phyloP scores from a whole-genome alignment of 148 eudicot genomes.

The Diospyros lotus region DNA sequence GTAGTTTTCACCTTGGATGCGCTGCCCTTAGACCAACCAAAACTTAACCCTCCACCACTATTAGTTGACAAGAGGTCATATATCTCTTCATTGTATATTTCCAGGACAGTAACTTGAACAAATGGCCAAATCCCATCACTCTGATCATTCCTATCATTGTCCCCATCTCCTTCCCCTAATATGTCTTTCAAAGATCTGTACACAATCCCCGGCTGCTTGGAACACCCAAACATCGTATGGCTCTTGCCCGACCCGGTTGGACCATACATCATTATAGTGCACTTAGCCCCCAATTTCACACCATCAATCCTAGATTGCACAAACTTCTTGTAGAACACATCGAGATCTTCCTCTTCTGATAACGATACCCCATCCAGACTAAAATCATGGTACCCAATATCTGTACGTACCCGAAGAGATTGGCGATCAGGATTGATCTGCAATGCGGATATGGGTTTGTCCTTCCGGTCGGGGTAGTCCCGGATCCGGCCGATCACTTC shows the following conservation, averaged over 20 bases:
- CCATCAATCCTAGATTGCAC: slow-evolving; percentile 65
- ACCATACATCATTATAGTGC: slow-evolving; percentile 97
- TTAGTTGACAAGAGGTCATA: slow-evolving; percentile 78
- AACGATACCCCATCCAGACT: slow-evolving; percentile 80
- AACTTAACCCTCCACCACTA: slow-evolving; percentile 60
- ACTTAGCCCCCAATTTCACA: slow-evolving; percentile 86
- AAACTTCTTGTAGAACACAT: slow-evolving; percentile 72
- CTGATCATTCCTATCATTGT: slow-evolving; percentile 13
- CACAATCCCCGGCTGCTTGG: slow-evolving; percentile 85
- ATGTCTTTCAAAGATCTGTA: slow-evolving; percentile 73
- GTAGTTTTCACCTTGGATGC: slow-evolving; percentile 68
- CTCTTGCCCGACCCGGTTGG: slow-evolving; percentile 98
- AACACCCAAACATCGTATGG: slow-evolving; percentile 86
- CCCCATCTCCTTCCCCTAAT: slow-evolving; percentile 40
- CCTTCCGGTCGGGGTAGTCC: slow-evolving; percentile 48
- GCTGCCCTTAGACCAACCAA: slow-evolving; percentile 80
- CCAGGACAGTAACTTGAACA: slow-evolving; percentile 87
- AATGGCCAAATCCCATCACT: slow-evolving; percentile 43
- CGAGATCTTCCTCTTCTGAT: slow-evolving; percentile 80
- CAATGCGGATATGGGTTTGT: slow-evolving; percentile 33
- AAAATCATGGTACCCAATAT: slow-evolving; percentile 82
- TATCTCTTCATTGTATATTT: slow-evolving; percentile 93
- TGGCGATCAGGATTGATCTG: slow-evolving; percentile 43
- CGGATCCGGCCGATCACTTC: slow-evolving; percentile 90
- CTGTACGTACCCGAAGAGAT: slow-evolving; percentile 63